phyloP scores from a whole-genome alignment of 768 basidiomycete genomes.

The Russula olivacea region DNA sequence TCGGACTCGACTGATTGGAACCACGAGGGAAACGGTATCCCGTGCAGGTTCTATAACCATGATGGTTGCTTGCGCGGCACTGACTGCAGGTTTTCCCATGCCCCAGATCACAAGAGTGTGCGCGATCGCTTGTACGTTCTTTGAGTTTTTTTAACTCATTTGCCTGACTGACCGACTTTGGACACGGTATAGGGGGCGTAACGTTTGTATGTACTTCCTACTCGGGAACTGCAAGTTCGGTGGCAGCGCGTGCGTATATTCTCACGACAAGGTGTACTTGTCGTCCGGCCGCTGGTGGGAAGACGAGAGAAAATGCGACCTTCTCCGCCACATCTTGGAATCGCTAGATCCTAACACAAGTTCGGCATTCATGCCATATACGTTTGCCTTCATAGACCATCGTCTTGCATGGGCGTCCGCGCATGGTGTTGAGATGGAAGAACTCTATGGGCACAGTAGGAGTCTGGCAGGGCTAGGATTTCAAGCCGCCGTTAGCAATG shows the following conservation, averaged over 20 bases:
- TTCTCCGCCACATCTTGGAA: background rate
- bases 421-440: conserved; percentile 5
- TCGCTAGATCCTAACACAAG: background rate
- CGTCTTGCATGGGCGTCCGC: conserved; percentile 10
- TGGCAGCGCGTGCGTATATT: conserved; percentile 39
- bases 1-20: conserved; percentile 52
- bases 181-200: conserved; percentile 41
- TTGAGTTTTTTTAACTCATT: background rate
- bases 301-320: background rate
- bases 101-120: conserved; percentile 50
- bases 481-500: background rate
- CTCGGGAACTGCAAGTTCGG: conserved; percentile 39
- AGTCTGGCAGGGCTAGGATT: background rate
- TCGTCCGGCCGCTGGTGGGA: conserved; percentile 45
- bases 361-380: conserved; percentile 6
- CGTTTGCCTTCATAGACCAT: background rate
- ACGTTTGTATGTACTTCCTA: conserved; percentile 43
- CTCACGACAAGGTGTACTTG: conserved; percentile 43
- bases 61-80: conserved; percentile 41
- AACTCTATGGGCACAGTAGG: background rate
- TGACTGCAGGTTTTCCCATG: conserved; percentile 45
- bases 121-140: conserved; percentile 47
- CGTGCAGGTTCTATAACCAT: conserved; percentile 55
- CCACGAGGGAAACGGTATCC: conserved; percentile 46
- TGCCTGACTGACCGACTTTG: background rate